A percentile compares a stretch with the other conserved stretches of the same genome.
Evolutionary conservation across 192 early-diverging fungal genomes (phyloP).

Genomic region (Funneliformis mosseae): DNA sequence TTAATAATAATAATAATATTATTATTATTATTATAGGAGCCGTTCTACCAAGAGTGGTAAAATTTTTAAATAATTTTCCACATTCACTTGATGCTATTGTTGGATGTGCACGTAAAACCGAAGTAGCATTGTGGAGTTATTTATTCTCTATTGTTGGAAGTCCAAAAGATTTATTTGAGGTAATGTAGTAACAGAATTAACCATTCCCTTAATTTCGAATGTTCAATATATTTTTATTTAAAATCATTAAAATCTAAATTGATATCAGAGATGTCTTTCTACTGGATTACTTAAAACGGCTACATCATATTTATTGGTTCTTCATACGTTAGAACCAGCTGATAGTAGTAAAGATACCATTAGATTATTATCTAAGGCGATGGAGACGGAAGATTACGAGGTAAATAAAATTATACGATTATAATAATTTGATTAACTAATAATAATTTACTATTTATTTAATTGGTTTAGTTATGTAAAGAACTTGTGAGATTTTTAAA

Average conservation of each 20-base stretch:
- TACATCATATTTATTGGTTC: slow-evolving; percentile 88
- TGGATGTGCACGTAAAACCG: slow-evolving; percentile 95
- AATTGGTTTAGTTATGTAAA: slow-evolving; percentile 58
- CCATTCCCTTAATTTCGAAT: background rate
- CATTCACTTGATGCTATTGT: slow-evolving; percentile 87
- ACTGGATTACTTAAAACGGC: slow-evolving; percentile 76
- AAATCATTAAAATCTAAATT: background rate
- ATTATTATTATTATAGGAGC: slow-evolving; percentile 38
- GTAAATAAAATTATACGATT: slow-evolving; percentile 41
- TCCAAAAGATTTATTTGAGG: slow-evolving; percentile 81
- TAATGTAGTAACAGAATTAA: slow-evolving; percentile 35
- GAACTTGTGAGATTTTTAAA: slow-evolving; percentile 78
- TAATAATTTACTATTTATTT: background rate
- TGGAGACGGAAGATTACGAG: slow-evolving; percentile 78
- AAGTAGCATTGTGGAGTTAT: slow-evolving; percentile 87
- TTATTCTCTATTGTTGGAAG: slow-evolving; percentile 87
- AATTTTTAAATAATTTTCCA: slow-evolving; percentile 79
- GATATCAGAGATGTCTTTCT: slow-evolving; percentile 67
- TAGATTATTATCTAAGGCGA: slow-evolving; percentile 69
- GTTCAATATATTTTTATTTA: background rate
- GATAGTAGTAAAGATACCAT: slow-evolving; percentile 71
- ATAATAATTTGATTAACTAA: background rate
- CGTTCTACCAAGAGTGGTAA: slow-evolving; percentile 70
- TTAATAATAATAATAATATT: too few species aligned
- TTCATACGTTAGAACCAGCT: slow-evolving; percentile 86